These are phyloP conservation scores for Talaromyces sp. DNA, from an alignment of 2,329 filamentous ascomycete genomes.

Conservation along the genomic window DNA sequence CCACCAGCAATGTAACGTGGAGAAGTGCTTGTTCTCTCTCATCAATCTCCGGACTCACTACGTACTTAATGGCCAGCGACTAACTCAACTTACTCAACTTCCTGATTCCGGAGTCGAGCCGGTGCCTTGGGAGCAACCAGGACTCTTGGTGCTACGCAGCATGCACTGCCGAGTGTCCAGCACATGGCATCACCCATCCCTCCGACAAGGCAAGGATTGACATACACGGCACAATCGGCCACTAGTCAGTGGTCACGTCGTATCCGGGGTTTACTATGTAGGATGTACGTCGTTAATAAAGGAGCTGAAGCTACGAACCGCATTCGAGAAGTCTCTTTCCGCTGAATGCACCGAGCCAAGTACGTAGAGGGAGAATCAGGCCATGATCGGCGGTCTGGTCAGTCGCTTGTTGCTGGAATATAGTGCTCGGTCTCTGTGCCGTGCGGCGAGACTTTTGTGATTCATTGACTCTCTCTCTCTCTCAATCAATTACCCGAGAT, in stretches of 20 bases:
- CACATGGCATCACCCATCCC: too few species aligned
- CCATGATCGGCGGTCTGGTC: neutral
- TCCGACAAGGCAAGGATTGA: conserved; percentile 11
- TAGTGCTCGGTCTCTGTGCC: neutral
- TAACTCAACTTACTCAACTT: too few species aligned
- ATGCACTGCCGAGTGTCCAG: too few species aligned
- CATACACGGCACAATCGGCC: neutral
- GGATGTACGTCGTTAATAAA: too few species aligned
- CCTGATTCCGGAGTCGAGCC: neutral
- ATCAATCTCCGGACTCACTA: neutral
- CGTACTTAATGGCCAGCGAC: too few species aligned
- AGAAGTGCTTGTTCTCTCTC: neutral
- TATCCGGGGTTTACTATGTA: neutral
- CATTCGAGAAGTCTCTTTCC: neutral
- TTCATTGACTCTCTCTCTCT: neutral
- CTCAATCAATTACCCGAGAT: neutral
- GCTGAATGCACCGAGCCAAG: neutral
- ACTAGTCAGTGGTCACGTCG: neutral
- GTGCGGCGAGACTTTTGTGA: neutral
- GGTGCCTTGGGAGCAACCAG: neutral
- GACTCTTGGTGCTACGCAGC: neutral
- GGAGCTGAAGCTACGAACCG: neutral
- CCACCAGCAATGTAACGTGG: conserved; percentile 9
- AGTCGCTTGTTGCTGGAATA: neutral
- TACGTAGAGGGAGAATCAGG: conserved; percentile 1